Percentiles rank a stretch among this genome's conserved stretches.
phyloP scores from a whole-genome alignment of 129 eudicot genomes.

The Helianthus annuus region DNA sequence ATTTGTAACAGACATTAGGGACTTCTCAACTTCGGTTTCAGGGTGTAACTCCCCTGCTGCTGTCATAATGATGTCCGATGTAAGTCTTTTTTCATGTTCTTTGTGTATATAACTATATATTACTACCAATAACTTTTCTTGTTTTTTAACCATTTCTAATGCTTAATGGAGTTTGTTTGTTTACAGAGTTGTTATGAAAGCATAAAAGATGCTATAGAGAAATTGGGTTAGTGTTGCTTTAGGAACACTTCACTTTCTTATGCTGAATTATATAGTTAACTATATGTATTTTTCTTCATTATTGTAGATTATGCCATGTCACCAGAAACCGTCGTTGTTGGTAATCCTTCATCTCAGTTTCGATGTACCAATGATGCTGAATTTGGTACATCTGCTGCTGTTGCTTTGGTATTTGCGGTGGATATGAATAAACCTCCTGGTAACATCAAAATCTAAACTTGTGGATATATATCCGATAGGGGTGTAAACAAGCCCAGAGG shows the following conservation, averaged over 20 bases:
- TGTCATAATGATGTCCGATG: slow-evolving; percentile 69
- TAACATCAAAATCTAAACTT: slow-evolving; percentile 22
- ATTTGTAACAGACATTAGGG: slow-evolving; percentile 61
- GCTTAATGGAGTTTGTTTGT: slow-evolving; percentile 7
- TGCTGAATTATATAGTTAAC: background rate
- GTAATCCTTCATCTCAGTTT: slow-evolving; percentile 56
- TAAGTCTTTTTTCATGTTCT: slow-evolving; percentile 38
- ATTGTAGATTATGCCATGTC: slow-evolving; percentile 71
- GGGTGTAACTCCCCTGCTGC: slow-evolving; percentile 66
- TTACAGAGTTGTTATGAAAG: slow-evolving; percentile 45
- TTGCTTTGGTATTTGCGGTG: slow-evolving; percentile 63
- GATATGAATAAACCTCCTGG: slow-evolving; percentile 53
- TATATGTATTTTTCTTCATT: slow-evolving; percentile 4
- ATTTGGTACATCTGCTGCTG: slow-evolving; percentile 38
- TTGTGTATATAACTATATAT: background rate
- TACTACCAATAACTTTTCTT: background rate
- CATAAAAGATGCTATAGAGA: slow-evolving; percentile 61
- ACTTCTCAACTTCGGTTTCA: slow-evolving; percentile 54
- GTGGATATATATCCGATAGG: background rate
- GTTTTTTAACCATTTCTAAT: slow-evolving; percentile 16
- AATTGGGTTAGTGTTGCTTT: slow-evolving; percentile 61
- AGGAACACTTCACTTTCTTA: background rate
- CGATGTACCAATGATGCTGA: slow-evolving; percentile 20
- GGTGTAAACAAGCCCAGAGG: no score
- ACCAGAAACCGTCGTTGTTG: slow-evolving; percentile 65